Conservation (phyloP, 2,329 filamentous ascomycete genomes). For the Colletotrichum higginsianum region DNA sequence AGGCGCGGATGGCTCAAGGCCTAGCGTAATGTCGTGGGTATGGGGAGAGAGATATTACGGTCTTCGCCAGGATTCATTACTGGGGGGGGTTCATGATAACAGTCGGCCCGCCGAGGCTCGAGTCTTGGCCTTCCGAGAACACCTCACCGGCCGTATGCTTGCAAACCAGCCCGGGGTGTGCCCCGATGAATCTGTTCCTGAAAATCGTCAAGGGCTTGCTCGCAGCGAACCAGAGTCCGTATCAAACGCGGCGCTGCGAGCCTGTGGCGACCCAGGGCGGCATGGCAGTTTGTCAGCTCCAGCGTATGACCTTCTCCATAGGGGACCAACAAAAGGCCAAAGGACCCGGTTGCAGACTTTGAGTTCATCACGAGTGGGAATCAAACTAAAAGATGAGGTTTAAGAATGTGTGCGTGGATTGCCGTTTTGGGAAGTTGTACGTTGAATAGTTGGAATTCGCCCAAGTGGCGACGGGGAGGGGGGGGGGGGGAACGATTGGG, state of each 20-base stretch:
- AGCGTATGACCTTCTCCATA: not conserved
- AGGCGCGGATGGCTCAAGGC: too few species aligned
- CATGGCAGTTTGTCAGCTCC: not conserved
- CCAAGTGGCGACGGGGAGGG: not conserved
- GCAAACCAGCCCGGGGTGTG: not conserved
- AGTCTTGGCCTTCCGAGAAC: not conserved
- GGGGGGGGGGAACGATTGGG: too few species aligned
- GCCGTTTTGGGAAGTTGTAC: conserved; percentile 14
- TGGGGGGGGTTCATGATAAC: not conserved
- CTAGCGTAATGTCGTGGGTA: not conserved
- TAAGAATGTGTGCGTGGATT: not conserved
- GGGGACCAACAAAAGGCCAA: not conserved
- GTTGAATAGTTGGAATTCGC: not conserved
- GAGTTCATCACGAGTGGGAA: too few species aligned
- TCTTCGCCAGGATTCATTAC: too few species aligned
- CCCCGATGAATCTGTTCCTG: not conserved
- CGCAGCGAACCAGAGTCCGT: not conserved
- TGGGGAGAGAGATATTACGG: not conserved
- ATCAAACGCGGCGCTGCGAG: not conserved
- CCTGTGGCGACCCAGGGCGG: too few species aligned
- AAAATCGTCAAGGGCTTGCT: not conserved
- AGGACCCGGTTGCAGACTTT: not conserved
- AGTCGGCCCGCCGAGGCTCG: not conserved
- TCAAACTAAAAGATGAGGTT: not conserved
- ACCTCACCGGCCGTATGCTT: not conserved